Evolutionary conservation across 1,139 yeast genomes (phyloP).

Genomic region (Pichia inconspicua): DNA sequence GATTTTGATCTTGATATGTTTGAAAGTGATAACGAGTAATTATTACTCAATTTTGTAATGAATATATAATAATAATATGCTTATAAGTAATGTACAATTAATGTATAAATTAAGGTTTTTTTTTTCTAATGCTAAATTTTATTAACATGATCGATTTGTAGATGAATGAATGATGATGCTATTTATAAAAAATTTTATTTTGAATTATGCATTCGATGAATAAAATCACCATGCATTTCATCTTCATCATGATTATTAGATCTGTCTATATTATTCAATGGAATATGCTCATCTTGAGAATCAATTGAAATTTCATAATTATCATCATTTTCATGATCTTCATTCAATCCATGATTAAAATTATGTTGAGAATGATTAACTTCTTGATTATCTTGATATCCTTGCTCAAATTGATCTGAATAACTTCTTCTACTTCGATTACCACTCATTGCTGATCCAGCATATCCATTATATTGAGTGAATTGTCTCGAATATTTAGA

Average conservation of each 20-base stretch:
- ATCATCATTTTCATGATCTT: not conserved
- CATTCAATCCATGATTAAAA: constrained; percentile 1
- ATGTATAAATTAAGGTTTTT: no score
- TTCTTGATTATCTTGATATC: no score
- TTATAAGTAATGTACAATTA: not conserved
- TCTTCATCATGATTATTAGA: not conserved
- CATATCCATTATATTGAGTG: constrained; percentile 15
- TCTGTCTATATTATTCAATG: not conserved
- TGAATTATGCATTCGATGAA: constrained; percentile 1
- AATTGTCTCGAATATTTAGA: constrained; percentile 21
- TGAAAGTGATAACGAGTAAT: constrained; percentile 19
- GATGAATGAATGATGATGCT: no score
- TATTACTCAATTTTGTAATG: no score
- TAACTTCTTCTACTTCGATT: not conserved
- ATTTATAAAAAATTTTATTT: not conserved
- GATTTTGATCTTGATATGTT: constrained; percentile 25
- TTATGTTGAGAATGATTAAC: no score
- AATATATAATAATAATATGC: not conserved
- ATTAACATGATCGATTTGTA: no score
- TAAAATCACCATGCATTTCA: constrained; percentile 4
- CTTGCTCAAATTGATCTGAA: not conserved
- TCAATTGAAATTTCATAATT: constrained; percentile 1
- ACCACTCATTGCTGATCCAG: not conserved
- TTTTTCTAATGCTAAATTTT: no score
- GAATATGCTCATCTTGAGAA: constrained; percentile 1